Evolutionary conservation across 345 rosid species (phyloP), one percentile per base, ranked within the genome.

Genomic region (Xanthoceras sorbifolium): DNA sequence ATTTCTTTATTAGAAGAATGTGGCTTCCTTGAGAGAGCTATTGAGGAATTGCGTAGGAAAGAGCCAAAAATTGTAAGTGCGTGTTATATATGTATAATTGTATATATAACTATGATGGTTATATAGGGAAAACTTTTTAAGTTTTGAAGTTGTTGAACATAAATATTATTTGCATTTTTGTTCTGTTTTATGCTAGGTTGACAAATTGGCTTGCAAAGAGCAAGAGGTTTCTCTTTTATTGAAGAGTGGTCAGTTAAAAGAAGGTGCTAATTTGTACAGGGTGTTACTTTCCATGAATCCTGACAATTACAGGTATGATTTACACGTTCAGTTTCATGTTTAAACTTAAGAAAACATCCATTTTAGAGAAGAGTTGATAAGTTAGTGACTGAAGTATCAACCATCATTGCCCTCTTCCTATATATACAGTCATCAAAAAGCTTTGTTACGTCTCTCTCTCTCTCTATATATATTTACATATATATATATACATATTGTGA

Each of bases 1-100:
- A 85, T 91, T 73, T 87, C 98, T 52, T 88, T 97, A 90, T 81
- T 97, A 73, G 98, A 97, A 87, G 98, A 97, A 82, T 88, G 91
- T 40, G 88, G 85, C 66, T 84, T 81, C 70, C 72, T 86, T 78
- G 94, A 89, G 67, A 87, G 76, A 89, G 98, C 98, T 72, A 85
- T 97, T 75, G 91, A 85, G 80, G 98, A 92, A 84, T 80, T 97
- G 94, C 87, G 78, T 71, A 91, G 88, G 82, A 92, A 87, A 80
- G 88, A 85, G 78, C 20, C 84, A 3, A 97, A 89, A 88, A 91
- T 97, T 85, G 99, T 97, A 80, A 87, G 93, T 85, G n/a, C 8
- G 18, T 44, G 46, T 40, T 46, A 14, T 60, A 25, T 42, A 67
- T 57, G 69, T 36, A 71, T 42, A 10, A 4, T 4, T 20, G 4